Conservation (phyloP, 176 grass and related monocot genomes). For the Alloteropsis semialata region DNA sequence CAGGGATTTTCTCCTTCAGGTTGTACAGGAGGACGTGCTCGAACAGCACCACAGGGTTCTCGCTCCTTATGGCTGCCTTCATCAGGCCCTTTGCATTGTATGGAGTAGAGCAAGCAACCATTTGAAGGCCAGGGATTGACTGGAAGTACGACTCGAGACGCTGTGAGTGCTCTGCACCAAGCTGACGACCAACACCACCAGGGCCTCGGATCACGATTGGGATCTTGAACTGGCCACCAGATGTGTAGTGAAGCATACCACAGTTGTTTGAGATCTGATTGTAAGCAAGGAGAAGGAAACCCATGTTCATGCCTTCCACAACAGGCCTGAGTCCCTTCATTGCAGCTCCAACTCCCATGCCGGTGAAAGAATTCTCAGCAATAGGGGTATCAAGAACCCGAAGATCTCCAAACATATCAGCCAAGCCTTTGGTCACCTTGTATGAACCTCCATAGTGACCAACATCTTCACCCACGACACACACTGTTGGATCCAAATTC, state of each 20-base stretch:
- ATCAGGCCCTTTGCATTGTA: conserved; percentile 96
- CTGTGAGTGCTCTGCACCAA: conserved; percentile 86
- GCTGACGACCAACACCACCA: conserved; percentile 79
- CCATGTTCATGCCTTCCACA: conserved; percentile 98
- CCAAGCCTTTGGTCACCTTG: conserved; percentile 84
- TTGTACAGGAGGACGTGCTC: conserved; percentile 88
- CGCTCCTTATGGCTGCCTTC: conserved; percentile 86
- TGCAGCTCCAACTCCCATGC: conserved; percentile 86
- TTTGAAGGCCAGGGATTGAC: conserved; percentile 91
- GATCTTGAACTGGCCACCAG: conserved; percentile 93
- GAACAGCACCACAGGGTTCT: conserved; percentile 84
- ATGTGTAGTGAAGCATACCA: conserved; percentile 96
- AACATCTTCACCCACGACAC: conserved; percentile 82
- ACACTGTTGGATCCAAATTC: conserved; percentile 77
- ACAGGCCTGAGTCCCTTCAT: conserved; percentile 78
- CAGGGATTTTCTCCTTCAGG: conserved; percentile 83
- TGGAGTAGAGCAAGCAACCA: conserved; percentile 95
- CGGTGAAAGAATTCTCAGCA: conserved; percentile 79
- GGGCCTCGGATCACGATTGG: conserved; percentile 90
- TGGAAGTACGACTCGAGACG: conserved; percentile 91
- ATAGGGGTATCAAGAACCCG: conserved; percentile 90
- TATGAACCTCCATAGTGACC: conserved; percentile 92
- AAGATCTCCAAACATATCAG: conserved; percentile 76
- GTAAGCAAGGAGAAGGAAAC: conserved; percentile 86
- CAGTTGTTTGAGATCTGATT: conserved; percentile 98